phyloP scores from a whole-genome alignment of 805 yeast genomes.

The Metschnikowia rubicola region DNA sequence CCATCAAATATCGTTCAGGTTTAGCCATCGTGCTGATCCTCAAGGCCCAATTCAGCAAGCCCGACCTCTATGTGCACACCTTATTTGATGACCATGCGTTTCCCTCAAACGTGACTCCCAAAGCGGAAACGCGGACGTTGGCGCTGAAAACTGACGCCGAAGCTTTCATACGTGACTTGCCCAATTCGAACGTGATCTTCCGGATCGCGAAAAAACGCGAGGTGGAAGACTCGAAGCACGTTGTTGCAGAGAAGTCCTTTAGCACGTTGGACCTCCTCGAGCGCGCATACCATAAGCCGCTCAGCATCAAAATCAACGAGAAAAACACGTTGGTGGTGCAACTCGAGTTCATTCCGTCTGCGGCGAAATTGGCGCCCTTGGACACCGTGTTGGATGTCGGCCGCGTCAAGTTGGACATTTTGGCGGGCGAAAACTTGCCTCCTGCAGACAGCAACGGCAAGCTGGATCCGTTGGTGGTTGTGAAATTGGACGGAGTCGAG shows the following conservation, averaged over 20 bases:
- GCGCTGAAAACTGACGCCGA: constrained; percentile 47
- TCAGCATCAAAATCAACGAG: constrained; percentile 42
- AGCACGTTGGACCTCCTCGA: constrained; percentile 54
- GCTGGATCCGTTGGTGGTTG: constrained; percentile 64
- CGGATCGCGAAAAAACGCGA: constrained; percentile 54
- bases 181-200: constrained; percentile 53
- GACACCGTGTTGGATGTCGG: constrained; percentile 74
- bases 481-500: constrained; percentile 53
- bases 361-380: constrained; percentile 47
- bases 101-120: constrained; percentile 55
- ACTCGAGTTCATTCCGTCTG: constrained; percentile 60
- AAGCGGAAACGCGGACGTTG: constrained; percentile 45
- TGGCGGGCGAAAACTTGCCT: constrained; percentile 51
- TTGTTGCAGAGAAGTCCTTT: constrained; percentile 48
- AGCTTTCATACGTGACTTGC: constrained; percentile 67
- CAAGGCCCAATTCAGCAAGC: constrained; percentile 46
- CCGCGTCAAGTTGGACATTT: constrained; percentile 49
- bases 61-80: constrained; percentile 53
- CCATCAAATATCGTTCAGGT: constrained; percentile 60
- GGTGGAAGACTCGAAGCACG: constrained; percentile 45
- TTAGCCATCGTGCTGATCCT: constrained; percentile 52
- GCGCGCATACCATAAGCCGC: constrained; percentile 45
- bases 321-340: constrained; percentile 41
- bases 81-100: constrained; percentile 61
- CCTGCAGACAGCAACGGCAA: constrained; percentile 72